phyloP scores from a whole-genome alignment of 345 rosid species.

The Brassica juncea region DNA sequence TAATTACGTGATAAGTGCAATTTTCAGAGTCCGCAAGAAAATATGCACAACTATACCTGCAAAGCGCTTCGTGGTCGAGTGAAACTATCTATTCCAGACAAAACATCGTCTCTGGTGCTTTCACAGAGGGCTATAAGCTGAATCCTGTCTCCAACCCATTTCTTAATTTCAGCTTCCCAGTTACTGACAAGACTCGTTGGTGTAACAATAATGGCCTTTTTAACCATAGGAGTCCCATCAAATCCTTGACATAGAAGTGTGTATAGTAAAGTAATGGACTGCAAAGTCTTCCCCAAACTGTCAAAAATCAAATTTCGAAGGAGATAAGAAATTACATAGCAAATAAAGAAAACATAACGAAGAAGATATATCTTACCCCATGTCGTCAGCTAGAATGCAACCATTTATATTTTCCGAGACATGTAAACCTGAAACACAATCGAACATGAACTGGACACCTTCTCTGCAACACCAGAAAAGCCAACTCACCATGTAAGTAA shows the following conservation, averaged over 20 bases:
- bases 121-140: conserved; percentile 92
- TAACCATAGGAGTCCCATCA: conserved; percentile 94
- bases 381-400: conserved; percentile 98
- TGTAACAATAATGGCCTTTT: conserved; percentile 86
- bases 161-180: conserved; percentile 95
- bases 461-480: conserved; percentile 63
- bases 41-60: conserved; percentile 59
- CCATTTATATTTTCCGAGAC: conserved; percentile 62
- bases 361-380: conserved; percentile 72
- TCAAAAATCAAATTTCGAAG: conserved; percentile 40
- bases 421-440: conserved; percentile 79
- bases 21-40: conserved; percentile 19
- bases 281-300: conserved; percentile 98
- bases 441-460: conserved; percentile 99
- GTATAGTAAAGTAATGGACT: conserved; percentile 84
- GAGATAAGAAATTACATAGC: conserved; percentile 8
- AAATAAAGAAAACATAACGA: neutral
- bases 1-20: conserved; percentile 34
- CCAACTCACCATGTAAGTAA: conserved; percentile 25
- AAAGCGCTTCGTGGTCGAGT: conserved; percentile 58
- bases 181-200: conserved; percentile 99
- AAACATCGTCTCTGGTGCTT: conserved; percentile 89
- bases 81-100: conserved; percentile 85
- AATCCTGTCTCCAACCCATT: conserved; percentile 95
- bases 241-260: conserved; percentile 91